Conservation (phyloP, 257 asterid genomes). For the Nicotiana undulata region DNA sequence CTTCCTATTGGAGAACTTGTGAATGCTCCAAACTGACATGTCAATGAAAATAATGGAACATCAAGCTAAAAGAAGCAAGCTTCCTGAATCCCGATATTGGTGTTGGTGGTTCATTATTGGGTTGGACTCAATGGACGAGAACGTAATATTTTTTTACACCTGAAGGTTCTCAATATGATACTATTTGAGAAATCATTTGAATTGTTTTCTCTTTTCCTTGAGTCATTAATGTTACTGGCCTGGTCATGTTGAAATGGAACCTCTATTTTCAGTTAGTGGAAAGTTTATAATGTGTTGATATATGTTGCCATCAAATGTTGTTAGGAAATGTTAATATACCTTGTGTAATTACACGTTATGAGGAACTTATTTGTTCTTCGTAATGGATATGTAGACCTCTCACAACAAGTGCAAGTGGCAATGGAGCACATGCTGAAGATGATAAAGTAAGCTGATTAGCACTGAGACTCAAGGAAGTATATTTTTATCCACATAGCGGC, state of each 20-base stretch:
- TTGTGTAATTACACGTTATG: background rate
- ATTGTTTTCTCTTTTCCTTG: too few species aligned
- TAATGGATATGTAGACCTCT: conserved; percentile 41
- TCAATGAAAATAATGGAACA: background rate
- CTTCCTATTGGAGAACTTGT: background rate
- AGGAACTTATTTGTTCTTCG: background rate
- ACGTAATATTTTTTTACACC: background rate
- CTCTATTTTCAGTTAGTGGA: background rate
- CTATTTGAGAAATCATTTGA: background rate
- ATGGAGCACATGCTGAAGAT: conserved; percentile 77
- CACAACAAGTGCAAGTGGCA: conserved; percentile 64
- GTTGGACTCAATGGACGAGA: background rate
- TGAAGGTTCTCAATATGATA: background rate
- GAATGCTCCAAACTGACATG: background rate
- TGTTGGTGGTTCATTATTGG: background rate
- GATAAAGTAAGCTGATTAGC: conserved; percentile 41
- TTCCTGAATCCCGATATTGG: background rate
- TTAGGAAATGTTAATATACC: conserved; percentile 1
- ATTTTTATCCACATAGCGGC: background rate
- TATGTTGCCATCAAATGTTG: background rate
- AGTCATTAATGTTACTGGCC: background rate
- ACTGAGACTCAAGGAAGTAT: conserved; percentile 6
- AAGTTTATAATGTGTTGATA: background rate
- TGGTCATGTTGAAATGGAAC: background rate
- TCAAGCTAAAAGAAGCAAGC: background rate